Base-by-base conservation (phyloP, 208 protist genomes). In the Herpetomonas samuelpessoai region DNA sequence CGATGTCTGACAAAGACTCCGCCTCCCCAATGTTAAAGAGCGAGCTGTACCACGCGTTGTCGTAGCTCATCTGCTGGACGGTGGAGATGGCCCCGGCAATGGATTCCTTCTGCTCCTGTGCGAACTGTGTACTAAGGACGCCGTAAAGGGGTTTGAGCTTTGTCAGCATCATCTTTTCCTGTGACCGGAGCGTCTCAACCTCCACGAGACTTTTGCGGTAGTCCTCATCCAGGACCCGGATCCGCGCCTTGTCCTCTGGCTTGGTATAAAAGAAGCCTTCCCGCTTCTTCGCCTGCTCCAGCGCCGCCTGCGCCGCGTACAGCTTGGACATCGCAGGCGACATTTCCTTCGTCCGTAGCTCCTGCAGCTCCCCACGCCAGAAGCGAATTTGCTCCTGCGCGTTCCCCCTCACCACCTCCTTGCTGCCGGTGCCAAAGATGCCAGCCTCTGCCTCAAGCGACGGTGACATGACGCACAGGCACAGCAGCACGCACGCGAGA, bases 71-170 rank as follows among this genome's bases (percentile, higher is more conserved):
- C 12, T 79, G 44, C 72, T 93, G 72, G 28, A 93, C 77, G 16
- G 65, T 62, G 24, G 56, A 62, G 44, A 96, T 76, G 24, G 83
- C 75, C 21, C 62, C 30, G 0, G 71, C 54, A 46, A 96, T 93
- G 39, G 68, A 63, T 16, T 74, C 38, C 26, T 76, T 71, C 78
- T 94, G 86, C 59, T 96, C 91, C 51, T 88, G 67, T 3, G 65
- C 76, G 62, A 96, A 94, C 29, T 86, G 81, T 0, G 70, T 57
- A 9, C 85, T 93, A 1, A 91, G 55, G 30, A 94, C 71, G 25
- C 91, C 91, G 56, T 96, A 92, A 6, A 96, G 78, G 3, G 86
- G 91, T 65, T 94, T 94, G 55, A 96, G 58, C 58, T 89, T 87
- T 1, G 68, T 65, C 41, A 94, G 38, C 71, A 96, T 83, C 55